Evolutionary conservation across 2,329 filamentous ascomycete species (phyloP), one percentile per base, ranked within the genome.

Genomic region (Fusarium hostae): DNA sequence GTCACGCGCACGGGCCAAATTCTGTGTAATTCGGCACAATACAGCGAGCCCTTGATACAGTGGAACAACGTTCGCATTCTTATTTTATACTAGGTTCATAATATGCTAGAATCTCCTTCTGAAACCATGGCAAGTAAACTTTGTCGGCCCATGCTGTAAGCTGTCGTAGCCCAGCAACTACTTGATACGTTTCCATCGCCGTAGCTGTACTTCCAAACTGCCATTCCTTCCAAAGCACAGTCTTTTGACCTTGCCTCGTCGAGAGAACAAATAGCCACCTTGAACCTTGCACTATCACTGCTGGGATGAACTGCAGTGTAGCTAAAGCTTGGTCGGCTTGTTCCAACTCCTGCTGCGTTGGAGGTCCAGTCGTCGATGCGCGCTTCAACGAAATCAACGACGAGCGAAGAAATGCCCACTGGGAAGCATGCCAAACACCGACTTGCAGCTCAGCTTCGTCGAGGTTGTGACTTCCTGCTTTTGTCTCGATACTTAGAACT

Each of bases 121-220:
- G 44, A 20, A 68, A 63, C 66, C 66, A 69, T 7, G 66, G 62
- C 12, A 66, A 22, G 15, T 69, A 69, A 30, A 62, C 47, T 34
- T 66, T 59, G 11, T 44, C 45, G 20, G 48, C 58, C 66, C 66
- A 69, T 10, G 22, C 34, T 11, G 52, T 43, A 30, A 69, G 56
- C 40, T 64, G 28, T 11, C 62, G 57, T 16, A 69, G 48, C 20
- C 66, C 66, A 34, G 66, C 63, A 22, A 70, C 45, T 32, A 59
- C 37, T 24, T 57, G 52, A 43, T 66, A 70, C 22, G 43, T 41
- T 20, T 56, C 62, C 18, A 62, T n/a, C 22, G 55, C 48, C 18
- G 35, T 59, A 8, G 59, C 41, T 20, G 67, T 67, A 9, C 26
- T 66, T 24, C 61, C 61, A 47, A 68, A 68, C 28, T 57, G 45